Base-by-base conservation (phyloP, 2,329 filamentous ascomycete species). In the Cytospora chrysosperma region DNA sequence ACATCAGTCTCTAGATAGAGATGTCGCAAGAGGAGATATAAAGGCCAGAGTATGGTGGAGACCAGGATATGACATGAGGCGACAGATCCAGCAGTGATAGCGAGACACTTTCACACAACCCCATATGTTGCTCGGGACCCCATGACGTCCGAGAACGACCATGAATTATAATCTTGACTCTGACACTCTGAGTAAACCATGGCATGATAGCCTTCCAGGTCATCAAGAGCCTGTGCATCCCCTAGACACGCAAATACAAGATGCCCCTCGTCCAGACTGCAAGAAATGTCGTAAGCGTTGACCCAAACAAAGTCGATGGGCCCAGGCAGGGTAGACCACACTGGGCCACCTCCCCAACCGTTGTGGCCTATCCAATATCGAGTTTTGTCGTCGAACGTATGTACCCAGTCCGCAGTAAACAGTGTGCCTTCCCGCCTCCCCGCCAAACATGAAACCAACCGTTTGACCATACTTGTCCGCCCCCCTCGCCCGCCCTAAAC, bases 391-490 rank as follows among this genome's bases (percentile, higher is more conserved):
- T 34, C 21, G 2, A 61, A 61, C 59, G 51, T 61, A 61, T 61
- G 51, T 55, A 61, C 47, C 55, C 51, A 27, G 54, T 51, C 56
- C 34, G 50, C 13, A 17, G 27, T 30, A 54, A 37, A 56, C 63
- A 56, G 60, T 34, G 32, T 65, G 26, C 34, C 30, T 21, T 47
- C 34, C 26, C n/a, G n/a, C n/a, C n/a, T n/a, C n/a, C n/a, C n/a
- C n/a, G n/a, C n/a, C n/a, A n/a, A n/a, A 52, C 51, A 52, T 56
- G 55, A 63, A 4, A 30, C 63, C 40, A 63, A 47, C 32, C 52
- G 52, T 19, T 51, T 24, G 52, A 37, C 24, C 32, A 37, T 26
- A 8, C 32, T 34, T 19, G 19, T 17, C 51, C 27, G 26, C 5
- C 37, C 21, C n/a, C 32, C 30, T 27, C 32, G 4, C 28, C 28